A percentile compares a stretch with the other conserved stretches of the same genome.
Conservation (phyloP, 768 basidiomycete species). For the Termitomyces sp. region DNA sequence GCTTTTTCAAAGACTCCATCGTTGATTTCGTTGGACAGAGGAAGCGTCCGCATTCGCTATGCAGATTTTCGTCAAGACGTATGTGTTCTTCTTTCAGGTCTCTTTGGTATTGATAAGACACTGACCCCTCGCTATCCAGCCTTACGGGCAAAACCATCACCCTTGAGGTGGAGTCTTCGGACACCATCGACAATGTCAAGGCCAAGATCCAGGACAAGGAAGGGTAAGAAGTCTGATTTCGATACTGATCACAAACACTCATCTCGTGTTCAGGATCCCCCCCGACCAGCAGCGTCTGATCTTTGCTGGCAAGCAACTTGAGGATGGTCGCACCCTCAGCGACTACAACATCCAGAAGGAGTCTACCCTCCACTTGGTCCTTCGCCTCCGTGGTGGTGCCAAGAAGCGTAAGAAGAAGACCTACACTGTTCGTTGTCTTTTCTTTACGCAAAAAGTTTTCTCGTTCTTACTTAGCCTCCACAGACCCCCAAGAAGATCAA, state of each 20-base stretch:
- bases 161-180: constrained; percentile 95
- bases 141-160: constrained; percentile 99
- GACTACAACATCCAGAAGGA: constrained; percentile 99
- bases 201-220: constrained; percentile 98
- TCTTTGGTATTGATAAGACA: background rate
- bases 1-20: constrained; percentile 94
- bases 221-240: constrained; percentile 51
- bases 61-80: constrained; percentile 99
- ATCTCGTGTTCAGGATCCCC: constrained; percentile 54
- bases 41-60: constrained; percentile 72
- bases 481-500: constrained; percentile 99
- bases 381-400: constrained; percentile 97
- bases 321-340: constrained; percentile 94
- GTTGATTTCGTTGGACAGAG: constrained; percentile 88
- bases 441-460: background rate
- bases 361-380: constrained; percentile 95
- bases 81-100: constrained; percentile 25
- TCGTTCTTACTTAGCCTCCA: background rate
- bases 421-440: constrained; percentile 69
- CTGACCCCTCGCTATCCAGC: constrained; percentile 37
- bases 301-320: constrained; percentile 99
- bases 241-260: background rate
- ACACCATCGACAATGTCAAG: constrained; percentile 98
- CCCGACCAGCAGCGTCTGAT: constrained; percentile 97
- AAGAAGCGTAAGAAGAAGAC: constrained; percentile 99